Evolutionary conservation across 208 protist species (phyloP).

Genomic region (Tritrichomonas foetus): DNA sequence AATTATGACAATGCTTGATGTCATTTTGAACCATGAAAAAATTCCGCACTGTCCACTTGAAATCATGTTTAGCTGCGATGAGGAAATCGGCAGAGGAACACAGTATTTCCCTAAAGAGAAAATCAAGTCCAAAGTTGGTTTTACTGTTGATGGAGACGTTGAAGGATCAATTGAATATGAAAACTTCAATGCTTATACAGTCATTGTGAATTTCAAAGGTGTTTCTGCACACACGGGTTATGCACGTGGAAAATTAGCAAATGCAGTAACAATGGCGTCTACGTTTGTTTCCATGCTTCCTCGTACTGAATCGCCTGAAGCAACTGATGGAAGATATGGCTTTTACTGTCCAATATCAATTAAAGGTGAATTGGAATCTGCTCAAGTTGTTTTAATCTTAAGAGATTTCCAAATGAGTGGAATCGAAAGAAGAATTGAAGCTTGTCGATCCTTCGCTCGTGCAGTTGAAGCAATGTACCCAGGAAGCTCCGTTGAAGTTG

Average conservation of each 20-base stretch:
- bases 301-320: neutral
- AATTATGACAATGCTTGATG: neutral
- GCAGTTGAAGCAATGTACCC: slow-evolving; percentile 1
- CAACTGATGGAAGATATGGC: neutral
- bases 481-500: neutral
- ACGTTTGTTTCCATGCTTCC: slow-evolving; percentile 30
- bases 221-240: neutral
- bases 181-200: neutral
- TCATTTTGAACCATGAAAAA: neutral
- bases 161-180: neutral
- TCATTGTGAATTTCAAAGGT: neutral
- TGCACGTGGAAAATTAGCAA: neutral
- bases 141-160: neutral
- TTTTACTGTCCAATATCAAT: neutral
- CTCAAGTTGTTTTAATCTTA: neutral
- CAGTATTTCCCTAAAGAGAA: neutral
- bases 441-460: neutral
- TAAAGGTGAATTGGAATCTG: neutral
- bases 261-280: neutral
- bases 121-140: neutral
- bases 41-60: neutral
- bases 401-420: neutral
- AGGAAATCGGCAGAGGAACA: neutral
- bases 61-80: slow-evolving; percentile 29
- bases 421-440: neutral